Evolutionary conservation across 768 basidiomycete genomes (phyloP).

Genomic region (Strobilomyces confusus): DNA sequence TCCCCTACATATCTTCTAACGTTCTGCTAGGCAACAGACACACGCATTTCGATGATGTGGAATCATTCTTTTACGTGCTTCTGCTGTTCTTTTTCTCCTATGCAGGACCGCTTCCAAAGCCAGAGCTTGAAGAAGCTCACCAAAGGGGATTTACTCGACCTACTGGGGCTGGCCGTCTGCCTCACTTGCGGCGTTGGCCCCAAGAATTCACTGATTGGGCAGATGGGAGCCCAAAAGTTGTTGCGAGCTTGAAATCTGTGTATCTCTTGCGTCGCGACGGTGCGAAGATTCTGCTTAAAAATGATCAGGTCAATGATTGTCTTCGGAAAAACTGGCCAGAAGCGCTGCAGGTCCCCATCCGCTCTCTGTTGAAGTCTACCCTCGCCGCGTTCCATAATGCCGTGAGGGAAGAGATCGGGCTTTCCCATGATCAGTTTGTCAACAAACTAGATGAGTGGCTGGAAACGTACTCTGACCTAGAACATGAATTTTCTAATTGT

Average conservation of each 20-base stretch:
- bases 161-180: not conserved
- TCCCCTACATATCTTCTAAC: not conserved
- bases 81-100: slow-evolving; percentile 3
- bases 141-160: slow-evolving; percentile 1
- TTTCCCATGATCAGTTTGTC: not conserved
- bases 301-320: not conserved
- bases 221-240: not conserved
- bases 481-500: not conserved
- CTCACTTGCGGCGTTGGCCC: slow-evolving; percentile 11
- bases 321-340: not conserved
- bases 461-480: not conserved
- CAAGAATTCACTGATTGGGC: not conserved
- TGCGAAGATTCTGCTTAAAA: not conserved
- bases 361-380: not conserved
- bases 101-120: not conserved
- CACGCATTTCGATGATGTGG: slow-evolving; percentile 3
- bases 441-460: not conserved
- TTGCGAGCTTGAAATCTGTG: not conserved
- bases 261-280: not conserved
- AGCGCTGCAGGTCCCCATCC: not conserved
- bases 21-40: not conserved
- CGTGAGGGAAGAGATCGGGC: not conserved
- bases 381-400: not conserved
- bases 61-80: slow-evolving; percentile 11
- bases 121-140: not conserved